Evolutionary conservation across 345 rosid species (phyloP).

Genomic region (Diplotaxis tenuifolia): DNA sequence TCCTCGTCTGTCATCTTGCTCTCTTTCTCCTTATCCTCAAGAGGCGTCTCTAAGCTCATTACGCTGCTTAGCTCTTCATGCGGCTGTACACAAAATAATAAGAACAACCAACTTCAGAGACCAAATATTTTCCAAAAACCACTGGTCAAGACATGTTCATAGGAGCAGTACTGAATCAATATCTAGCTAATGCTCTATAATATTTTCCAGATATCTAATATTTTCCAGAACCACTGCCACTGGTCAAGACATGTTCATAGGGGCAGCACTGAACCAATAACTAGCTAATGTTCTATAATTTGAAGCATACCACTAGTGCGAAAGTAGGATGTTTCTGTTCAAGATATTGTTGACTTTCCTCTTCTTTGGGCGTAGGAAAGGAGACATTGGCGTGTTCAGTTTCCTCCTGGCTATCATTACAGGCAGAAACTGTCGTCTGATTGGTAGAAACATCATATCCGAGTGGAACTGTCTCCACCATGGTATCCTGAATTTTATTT

Average conservation of each 20-base stretch:
- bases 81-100: conserved; percentile 2
- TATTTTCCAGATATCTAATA: background rate
- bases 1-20: conserved; percentile 36
- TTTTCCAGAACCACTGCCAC: background rate
- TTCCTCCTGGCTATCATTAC: conserved; percentile 19
- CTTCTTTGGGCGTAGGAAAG: conserved; percentile 1
- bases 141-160: conserved; percentile 10
- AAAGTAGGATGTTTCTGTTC: conserved; percentile 17
- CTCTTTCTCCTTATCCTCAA: conserved; percentile 28
- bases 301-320: conserved; percentile 22
- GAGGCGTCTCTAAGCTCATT: background rate
- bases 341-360: conserved; percentile 18
- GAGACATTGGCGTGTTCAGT: conserved; percentile 26
- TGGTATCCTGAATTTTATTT: conserved; percentile 30
- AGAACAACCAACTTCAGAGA: background rate
- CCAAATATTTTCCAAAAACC: background rate
- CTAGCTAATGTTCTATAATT: background rate
- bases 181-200: background rate
- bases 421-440: conserved; percentile 28
- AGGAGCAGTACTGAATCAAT: background rate
- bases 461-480: conserved; percentile 31
- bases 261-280: background rate
- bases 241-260: conserved; percentile 2
- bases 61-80: conserved; percentile 17
- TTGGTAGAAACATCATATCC: conserved; percentile 1